Evolutionary conservation across 192 early-diverging fungal genomes (phyloP).

Genomic region (Coemansia sp.): DNA sequence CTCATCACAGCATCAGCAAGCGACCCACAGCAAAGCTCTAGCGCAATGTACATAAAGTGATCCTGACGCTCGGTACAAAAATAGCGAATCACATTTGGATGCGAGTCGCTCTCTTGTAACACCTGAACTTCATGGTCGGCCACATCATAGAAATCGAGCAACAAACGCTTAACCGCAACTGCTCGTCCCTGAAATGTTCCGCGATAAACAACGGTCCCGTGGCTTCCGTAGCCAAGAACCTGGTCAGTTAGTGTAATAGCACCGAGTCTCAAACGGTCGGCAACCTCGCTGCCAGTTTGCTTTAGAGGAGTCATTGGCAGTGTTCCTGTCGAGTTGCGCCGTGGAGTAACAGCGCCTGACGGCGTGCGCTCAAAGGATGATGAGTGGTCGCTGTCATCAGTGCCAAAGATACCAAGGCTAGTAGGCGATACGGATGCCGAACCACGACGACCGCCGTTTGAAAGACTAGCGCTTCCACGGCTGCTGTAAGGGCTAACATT

Average conservation of each 20-base stretch:
- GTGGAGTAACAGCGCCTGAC: constrained; percentile 32
- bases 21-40: constrained; percentile 90
- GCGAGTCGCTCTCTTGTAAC: constrained; percentile 89
- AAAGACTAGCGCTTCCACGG: constrained; percentile 7
- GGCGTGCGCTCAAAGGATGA: constrained; percentile 32
- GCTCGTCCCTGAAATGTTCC: constrained; percentile 89
- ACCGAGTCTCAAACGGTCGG: constrained; percentile 47
- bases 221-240: constrained; percentile 85
- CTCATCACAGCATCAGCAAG: constrained; percentile 83
- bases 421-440: constrained; percentile 27
- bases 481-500: constrained; percentile 18
- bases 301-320: constrained; percentile 41
- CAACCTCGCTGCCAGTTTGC: constrained; percentile 8
- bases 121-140: constrained; percentile 92
- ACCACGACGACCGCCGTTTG: constrained; percentile 14
- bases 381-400: constrained; percentile 39
- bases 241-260: constrained; percentile 60
- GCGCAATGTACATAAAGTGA: constrained; percentile 94
- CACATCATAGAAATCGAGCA: constrained; percentile 95
- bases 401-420: constrained; percentile 21
- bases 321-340: constrained; percentile 47
- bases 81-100: constrained; percentile 96
- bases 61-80: constrained; percentile 84
- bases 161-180: constrained; percentile 91
- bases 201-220: constrained; percentile 95